Conservation (phyloP, 202 grass and related monocot genomes). For the Thinopyrum obtusiflorum region DNA sequence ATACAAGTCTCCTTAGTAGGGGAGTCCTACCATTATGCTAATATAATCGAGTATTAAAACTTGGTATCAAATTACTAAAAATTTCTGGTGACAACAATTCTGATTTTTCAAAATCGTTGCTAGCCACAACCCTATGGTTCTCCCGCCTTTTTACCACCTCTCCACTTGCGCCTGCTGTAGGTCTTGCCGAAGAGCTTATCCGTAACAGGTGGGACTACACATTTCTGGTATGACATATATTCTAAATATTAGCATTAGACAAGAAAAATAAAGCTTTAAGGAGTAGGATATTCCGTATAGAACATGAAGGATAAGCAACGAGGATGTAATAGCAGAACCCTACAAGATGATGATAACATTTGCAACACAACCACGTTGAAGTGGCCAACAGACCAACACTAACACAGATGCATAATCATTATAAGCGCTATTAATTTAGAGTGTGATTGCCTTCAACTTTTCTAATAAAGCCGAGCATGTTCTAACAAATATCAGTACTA, state of each 20-base stretch:
- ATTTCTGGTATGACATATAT: slow-evolving; percentile 41
- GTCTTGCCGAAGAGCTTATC: slow-evolving; percentile 5
- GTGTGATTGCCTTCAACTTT: neutral
- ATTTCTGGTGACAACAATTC: neutral
- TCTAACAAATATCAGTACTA: neutral
- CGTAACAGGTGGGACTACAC: slow-evolving; percentile 20
- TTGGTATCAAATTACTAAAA: neutral
- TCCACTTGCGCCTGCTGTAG: slow-evolving; percentile 45
- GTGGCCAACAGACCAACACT: neutral
- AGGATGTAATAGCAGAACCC: neutral
- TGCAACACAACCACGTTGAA: neutral
- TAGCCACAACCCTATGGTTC: slow-evolving; percentile 13
- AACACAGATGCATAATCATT: neutral
- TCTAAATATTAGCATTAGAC: slow-evolving; percentile 42
- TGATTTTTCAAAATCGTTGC: neutral
- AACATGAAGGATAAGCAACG: neutral
- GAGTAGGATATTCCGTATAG: slow-evolving; percentile 17
- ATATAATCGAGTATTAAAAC: slow-evolving; percentile 18
- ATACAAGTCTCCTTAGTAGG: neutral
- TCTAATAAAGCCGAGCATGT: neutral
- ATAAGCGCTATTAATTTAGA: neutral
- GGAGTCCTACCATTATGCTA: slow-evolving; percentile 14
- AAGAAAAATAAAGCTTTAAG: slow-evolving; percentile 12
- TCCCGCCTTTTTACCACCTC: slow-evolving; percentile 21
- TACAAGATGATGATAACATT: neutral